Evolutionary conservation across 2,329 filamentous ascomycete genomes (phyloP).

Genomic region (Grosmannia penicillata): DNA sequence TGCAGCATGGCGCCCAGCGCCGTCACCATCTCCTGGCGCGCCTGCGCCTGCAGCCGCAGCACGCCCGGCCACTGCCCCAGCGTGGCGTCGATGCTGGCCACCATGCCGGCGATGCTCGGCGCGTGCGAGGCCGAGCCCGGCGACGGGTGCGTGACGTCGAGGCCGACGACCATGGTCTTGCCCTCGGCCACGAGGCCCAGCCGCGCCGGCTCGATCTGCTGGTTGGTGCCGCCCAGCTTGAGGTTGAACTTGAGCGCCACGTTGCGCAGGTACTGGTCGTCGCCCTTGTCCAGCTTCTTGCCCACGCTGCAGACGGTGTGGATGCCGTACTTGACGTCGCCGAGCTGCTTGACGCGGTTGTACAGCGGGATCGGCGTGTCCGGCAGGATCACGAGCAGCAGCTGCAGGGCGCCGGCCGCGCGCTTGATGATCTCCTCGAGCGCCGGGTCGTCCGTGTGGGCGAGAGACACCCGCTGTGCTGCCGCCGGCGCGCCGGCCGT

Average conservation of each 20-base stretch:
- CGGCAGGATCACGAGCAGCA: conserved; percentile 47
- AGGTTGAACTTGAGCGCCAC: conserved; percentile 68
- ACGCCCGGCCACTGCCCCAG: conserved; percentile 66
- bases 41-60: conserved; percentile 43
- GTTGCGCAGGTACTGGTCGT: conserved; percentile 46
- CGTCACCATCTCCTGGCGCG: conserved; percentile 58
- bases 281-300: conserved; percentile 19
- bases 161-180: conserved; percentile 74
- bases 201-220: conserved; percentile 48
- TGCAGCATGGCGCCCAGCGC: conserved; percentile 36
- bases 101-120: conserved; percentile 68
- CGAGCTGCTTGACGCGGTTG: conserved; percentile 49
- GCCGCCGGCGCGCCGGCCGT: background rate
- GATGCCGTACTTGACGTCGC: conserved; percentile 52
- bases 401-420: background rate
- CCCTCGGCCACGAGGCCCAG: conserved; percentile 34
- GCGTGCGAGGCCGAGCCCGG: conserved; percentile 18
- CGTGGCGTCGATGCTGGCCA: conserved; percentile 54
- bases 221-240: conserved; percentile 62
- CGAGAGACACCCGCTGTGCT: background rate
- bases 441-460: background rate
- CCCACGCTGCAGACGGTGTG: conserved; percentile 50
- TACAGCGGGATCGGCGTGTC: conserved; percentile 37
- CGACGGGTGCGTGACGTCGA: conserved; percentile 68
- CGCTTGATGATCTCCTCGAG: conserved; percentile 1